phyloP scores from a whole-genome alignment of 2,329 filamentous ascomycete species.

The Fusarium illudens region DNA sequence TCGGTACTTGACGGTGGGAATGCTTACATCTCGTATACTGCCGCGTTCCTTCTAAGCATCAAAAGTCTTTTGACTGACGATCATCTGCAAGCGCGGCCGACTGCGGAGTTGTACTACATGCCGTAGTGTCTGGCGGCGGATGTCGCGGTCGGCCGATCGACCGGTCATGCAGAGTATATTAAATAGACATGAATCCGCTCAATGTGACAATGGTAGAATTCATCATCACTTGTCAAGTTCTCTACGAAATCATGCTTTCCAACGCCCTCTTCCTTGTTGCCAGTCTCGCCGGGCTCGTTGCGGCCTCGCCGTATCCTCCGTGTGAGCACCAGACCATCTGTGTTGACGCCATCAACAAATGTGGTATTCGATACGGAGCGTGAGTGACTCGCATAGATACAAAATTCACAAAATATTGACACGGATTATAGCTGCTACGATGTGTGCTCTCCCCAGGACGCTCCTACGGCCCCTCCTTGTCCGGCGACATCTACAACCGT shows the following conservation, averaged over 20 bases:
- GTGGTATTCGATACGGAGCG: slow-evolving; percentile 42
- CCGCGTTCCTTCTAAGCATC: not conserved
- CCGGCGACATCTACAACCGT: slow-evolving; percentile 29
- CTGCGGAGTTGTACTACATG: not conserved
- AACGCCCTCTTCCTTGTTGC: slow-evolving; percentile 9
- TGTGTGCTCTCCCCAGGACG: slow-evolving; percentile 36
- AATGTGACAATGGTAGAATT: not conserved
- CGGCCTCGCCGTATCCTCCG: slow-evolving; percentile 3
- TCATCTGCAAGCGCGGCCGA: not conserved
- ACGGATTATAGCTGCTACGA: slow-evolving; percentile 43
- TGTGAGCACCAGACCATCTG: slow-evolving; percentile 33
- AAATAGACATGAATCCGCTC: not conserved
- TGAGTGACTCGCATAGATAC: slow-evolving; percentile 11
- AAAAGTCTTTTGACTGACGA: not conserved
- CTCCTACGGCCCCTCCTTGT: slow-evolving; percentile 36
- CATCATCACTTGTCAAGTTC: not conserved
- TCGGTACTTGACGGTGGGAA: slow-evolving; percentile 1
- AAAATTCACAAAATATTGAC: not conserved
- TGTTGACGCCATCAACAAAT: slow-evolving; percentile 42
- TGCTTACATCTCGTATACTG: slow-evolving; percentile 7
- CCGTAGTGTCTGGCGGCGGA: not conserved
- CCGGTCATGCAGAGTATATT: not conserved
- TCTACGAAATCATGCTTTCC: slow-evolving; percentile 17
- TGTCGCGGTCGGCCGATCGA: not conserved
- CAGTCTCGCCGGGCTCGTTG: slow-evolving; percentile 16